These are phyloP conservation scores for Penicillium goetzii DNA, from an alignment of 495 filamentous ascomycete genomes.

Conservation along the genomic window DNA sequence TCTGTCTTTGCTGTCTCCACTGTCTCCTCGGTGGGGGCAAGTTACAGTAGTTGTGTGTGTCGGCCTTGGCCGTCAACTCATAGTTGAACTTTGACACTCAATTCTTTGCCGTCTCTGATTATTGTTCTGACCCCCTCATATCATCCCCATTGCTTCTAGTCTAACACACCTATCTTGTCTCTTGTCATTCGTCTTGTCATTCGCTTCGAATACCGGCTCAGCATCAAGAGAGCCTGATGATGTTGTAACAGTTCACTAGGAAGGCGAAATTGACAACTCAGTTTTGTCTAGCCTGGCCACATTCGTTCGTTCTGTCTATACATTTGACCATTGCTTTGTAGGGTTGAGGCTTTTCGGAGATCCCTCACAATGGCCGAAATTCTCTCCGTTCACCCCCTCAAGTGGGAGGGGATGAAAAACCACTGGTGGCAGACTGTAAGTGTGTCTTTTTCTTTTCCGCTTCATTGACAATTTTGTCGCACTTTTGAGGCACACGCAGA, in stretches of 20 bases:
- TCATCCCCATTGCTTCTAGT: not conserved
- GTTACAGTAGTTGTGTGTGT: constrained; percentile 8
- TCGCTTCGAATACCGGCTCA: not conserved
- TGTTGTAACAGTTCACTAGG: constrained; percentile 6
- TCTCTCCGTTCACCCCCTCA: constrained; percentile 38
- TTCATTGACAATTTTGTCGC: constrained; percentile 11
- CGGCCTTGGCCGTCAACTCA: constrained; percentile 10
- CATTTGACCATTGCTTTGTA: not conserved
- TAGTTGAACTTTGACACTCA: constrained; percentile 1
- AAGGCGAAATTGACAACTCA: not conserved
- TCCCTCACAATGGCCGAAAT: constrained; percentile 36
- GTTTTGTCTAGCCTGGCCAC: not conserved
- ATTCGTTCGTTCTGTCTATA: constrained; percentile 1
- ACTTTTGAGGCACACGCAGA: not conserved
- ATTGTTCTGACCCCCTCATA: constrained; percentile 7
- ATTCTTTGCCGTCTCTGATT: not conserved
- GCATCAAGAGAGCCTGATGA: constrained; percentile 1
- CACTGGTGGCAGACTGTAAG: constrained; percentile 53
- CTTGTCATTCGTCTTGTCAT: constrained; percentile 11
- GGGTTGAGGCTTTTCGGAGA: not conserved
- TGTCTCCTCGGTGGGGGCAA: constrained; percentile 16
- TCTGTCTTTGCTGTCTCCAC: constrained; percentile 12
- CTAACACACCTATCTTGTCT: not conserved
- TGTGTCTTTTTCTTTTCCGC: constrained; percentile 4
- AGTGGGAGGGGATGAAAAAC: constrained; percentile 41